Conservation (phyloP, 306 rosid genomes). For the Chamaecrista fasciculata region DNA sequence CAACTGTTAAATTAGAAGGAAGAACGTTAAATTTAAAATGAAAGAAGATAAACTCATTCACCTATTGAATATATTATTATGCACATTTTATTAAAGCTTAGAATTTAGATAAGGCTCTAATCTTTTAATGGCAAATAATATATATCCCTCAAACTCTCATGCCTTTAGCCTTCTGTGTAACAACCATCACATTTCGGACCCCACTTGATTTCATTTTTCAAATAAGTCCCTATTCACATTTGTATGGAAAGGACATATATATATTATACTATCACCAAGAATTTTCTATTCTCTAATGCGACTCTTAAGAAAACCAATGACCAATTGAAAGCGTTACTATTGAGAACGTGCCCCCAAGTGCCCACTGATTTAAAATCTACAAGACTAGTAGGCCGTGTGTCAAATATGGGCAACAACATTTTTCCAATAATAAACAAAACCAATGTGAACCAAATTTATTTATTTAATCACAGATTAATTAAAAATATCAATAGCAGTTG, state of each 20-base stretch:
- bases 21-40: neutral
- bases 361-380: neutral
- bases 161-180: neutral
- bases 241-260: too few relatives aligned
- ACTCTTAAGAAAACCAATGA: neutral
- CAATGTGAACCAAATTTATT: neutral
- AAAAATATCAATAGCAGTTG: conserved; percentile 3
- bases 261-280: neutral
- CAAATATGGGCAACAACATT: neutral
- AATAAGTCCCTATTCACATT: neutral
- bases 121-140: neutral
- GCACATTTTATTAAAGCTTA: neutral
- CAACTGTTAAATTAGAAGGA: neutral
- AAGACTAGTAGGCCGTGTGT: neutral
- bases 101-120: neutral
- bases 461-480: neutral
- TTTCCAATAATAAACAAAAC: neutral
- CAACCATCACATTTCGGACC: conserved; percentile 17
- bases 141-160: neutral
- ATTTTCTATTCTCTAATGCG: neutral
- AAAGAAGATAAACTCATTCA: neutral
- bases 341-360: neutral
- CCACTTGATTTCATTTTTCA: neutral
- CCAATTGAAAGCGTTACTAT: conserved; percentile 2
- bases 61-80: neutral